Percentiles rank a stretch among this genome's conserved stretches.
Conservation (phyloP, 2,329 filamentous ascomycete species). For the Penicillium nordicum region DNA sequence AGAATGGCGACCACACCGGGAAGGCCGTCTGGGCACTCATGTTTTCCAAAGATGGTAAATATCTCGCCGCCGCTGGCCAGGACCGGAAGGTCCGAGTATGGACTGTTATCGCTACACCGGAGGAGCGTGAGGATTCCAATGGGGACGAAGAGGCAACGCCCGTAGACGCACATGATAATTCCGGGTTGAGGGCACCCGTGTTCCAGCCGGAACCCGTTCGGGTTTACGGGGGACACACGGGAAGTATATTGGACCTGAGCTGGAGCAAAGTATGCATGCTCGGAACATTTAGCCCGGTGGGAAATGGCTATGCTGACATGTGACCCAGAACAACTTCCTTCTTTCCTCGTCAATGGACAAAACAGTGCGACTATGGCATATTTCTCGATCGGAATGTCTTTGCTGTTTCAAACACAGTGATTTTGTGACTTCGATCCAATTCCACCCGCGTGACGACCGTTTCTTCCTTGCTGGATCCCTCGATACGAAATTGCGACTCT, state of each 20-base stretch:
- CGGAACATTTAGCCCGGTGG: neutral
- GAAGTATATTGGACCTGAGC: slow-evolving; percentile 83
- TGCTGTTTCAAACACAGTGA: slow-evolving; percentile 94
- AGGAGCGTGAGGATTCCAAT: slow-evolving; percentile 73
- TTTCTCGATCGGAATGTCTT: slow-evolving; percentile 77
- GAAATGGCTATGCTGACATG: slow-evolving; percentile 4
- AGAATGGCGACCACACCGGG: slow-evolving; percentile 35
- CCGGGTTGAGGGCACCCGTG: slow-evolving; percentile 81
- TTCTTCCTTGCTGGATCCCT: slow-evolving; percentile 95
- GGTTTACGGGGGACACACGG: slow-evolving; percentile 79
- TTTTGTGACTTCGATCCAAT: slow-evolving; percentile 90
- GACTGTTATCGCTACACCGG: slow-evolving; percentile 76
- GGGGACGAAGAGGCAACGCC: slow-evolving; percentile 60
- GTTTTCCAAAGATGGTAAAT: slow-evolving; percentile 88
- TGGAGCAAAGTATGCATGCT: slow-evolving; percentile 74
- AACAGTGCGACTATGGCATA: slow-evolving; percentile 90
- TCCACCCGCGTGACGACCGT: slow-evolving; percentile 90
- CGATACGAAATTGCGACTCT: slow-evolving; percentile 81
- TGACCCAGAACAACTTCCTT: slow-evolving; percentile 76
- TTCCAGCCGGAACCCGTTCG: slow-evolving; percentile 75
- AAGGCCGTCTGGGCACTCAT: slow-evolving; percentile 87
- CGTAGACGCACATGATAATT: slow-evolving; percentile 47
- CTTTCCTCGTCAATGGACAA: slow-evolving; percentile 98
- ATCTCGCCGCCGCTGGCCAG: slow-evolving; percentile 86
- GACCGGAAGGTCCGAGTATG: slow-evolving; percentile 84